Percentiles rank a stretch among this genome's conserved stretches.
Evolutionary conservation across 179 eudicot species (phyloP).

Genomic region (Beta macrorhiza): DNA sequence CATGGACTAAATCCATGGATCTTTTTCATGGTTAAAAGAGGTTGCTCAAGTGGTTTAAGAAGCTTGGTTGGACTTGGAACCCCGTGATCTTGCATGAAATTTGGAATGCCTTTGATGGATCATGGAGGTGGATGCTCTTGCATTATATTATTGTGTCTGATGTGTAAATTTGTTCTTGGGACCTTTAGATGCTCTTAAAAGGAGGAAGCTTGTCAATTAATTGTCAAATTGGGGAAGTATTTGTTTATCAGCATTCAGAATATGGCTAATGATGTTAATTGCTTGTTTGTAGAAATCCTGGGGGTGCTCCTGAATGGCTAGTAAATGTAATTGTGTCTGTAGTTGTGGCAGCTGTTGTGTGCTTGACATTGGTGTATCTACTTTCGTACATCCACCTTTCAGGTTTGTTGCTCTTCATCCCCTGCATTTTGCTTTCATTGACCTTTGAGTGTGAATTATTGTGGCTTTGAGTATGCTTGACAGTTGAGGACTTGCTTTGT

Average conservation of each 20-base stretch:
- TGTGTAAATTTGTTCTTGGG: not conserved
- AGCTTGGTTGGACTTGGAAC: too few species aligned
- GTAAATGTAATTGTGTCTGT: conserved; percentile 55
- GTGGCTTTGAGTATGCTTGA: not conserved
- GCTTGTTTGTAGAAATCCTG: conserved; percentile 72
- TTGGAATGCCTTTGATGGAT: not conserved
- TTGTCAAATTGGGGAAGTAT: not conserved
- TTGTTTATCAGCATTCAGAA: not conserved
- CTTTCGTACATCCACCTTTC: conserved; percentile 87
- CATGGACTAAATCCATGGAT: too few species aligned
- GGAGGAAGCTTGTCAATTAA: not conserved
- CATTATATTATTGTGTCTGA: not conserved
- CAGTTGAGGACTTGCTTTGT: not conserved
- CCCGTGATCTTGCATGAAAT: not conserved
- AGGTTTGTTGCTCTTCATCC: conserved; percentile 47
- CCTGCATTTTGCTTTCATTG: not conserved
- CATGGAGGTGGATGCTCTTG: not conserved
- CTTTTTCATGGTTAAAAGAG: too few species aligned
- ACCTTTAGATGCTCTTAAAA: not conserved
- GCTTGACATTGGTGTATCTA: conserved; percentile 84
- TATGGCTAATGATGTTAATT: not conserved
- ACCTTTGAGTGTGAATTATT: not conserved
- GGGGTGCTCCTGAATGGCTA: conserved; percentile 82
- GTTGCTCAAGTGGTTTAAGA: too few species aligned
- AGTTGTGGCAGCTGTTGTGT: conserved; percentile 57